phyloP scores from a whole-genome alignment of 2,329 filamentous ascomycete species.

The Shiraia sp. region DNA sequence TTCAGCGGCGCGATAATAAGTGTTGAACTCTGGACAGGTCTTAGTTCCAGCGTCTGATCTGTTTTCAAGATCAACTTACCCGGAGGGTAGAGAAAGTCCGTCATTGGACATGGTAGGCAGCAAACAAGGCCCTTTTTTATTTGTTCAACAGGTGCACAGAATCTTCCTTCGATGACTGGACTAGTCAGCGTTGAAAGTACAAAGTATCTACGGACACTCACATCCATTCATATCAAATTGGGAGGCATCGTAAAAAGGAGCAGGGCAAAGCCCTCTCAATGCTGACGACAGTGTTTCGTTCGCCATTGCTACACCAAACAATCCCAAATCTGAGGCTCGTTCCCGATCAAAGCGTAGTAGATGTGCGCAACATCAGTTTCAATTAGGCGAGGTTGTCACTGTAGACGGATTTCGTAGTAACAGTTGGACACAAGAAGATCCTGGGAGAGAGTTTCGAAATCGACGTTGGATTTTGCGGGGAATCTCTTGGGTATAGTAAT shows the following conservation, averaged over 20 bases:
- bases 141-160: slow-evolving; percentile 56
- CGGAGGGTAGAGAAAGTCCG: slow-evolving; percentile 71
- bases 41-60: slow-evolving; percentile 13
- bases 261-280: slow-evolving; percentile 61
- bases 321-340: slow-evolving; percentile 4
- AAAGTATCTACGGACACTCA: slow-evolving; percentile 50
- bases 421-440: no score
- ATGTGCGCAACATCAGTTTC: slow-evolving; percentile 28
- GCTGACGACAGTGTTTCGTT: slow-evolving; percentile 34
- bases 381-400: slow-evolving; percentile 5
- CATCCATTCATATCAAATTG: slow-evolving; percentile 69
- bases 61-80: slow-evolving; percentile 46
- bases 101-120: slow-evolving; percentile 88
- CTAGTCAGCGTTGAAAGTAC: slow-evolving; percentile 34
- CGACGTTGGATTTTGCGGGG: no score
- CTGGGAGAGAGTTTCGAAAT: no score
- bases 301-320: slow-evolving; percentile 25
- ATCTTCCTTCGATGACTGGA: slow-evolving; percentile 58
- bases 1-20: slow-evolving; percentile 69
- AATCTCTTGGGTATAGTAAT: slow-evolving; percentile 3
- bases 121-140: slow-evolving; percentile 62
- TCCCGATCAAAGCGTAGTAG: slow-evolving; percentile 15
- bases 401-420: no score
- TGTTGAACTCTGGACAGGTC: slow-evolving; percentile 51
- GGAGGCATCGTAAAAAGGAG: slow-evolving; percentile 69